Conservation (phyloP, 306 rosid genomes). For the Amphicarpaea edgeworthii region DNA sequence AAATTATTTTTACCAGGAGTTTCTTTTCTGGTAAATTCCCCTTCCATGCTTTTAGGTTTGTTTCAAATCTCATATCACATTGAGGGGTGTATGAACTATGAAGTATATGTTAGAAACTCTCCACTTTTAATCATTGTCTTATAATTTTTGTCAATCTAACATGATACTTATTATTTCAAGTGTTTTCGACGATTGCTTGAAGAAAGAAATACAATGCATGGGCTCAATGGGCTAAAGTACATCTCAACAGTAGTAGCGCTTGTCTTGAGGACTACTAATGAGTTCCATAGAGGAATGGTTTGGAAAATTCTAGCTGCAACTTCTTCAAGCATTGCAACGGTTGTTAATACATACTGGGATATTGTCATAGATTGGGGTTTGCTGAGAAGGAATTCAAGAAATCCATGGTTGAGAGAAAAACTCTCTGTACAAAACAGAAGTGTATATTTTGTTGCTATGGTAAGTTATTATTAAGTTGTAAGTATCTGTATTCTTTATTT, state of each 20-base stretch:
- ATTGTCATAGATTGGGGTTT: constrained; percentile 48
- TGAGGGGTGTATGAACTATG: neutral
- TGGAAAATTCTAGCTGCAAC: constrained; percentile 44
- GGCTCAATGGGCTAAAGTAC: constrained; percentile 45
- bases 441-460: constrained; percentile 74
- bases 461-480: constrained; percentile 33
- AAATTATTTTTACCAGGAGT: neutral
- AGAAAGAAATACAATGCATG: constrained; percentile 38
- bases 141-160: constrained; percentile 24
- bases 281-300: constrained; percentile 14
- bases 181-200: constrained; percentile 42
- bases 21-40: neutral
- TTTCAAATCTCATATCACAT: neutral
- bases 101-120: neutral
- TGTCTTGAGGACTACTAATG: constrained; percentile 41
- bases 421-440: constrained; percentile 57
- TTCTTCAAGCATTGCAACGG: constrained; percentile 40
- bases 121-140: neutral
- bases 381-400: constrained; percentile 41
- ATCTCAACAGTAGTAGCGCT: constrained; percentile 44
- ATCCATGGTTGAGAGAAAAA: constrained; percentile 70
- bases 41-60: neutral
- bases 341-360: constrained; percentile 49
- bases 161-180: constrained; percentile 32
- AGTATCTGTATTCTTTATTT: neutral